Percentiles rank a stretch among this genome's conserved stretches.
phyloP scores from a whole-genome alignment of 495 filamentous ascomycete species.

The Eremomyces bilateralis region DNA sequence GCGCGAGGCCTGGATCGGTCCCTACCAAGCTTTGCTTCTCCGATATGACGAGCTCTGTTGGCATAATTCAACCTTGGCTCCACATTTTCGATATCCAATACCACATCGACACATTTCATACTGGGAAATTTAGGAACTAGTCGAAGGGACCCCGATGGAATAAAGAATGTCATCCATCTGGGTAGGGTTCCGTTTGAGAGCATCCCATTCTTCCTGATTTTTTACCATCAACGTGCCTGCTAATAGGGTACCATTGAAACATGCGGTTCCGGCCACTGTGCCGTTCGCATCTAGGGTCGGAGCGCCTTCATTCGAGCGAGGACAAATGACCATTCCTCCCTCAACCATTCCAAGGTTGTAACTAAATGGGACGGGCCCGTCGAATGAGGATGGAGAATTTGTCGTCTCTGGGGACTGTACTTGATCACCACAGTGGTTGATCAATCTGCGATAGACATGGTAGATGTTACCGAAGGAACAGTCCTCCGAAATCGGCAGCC shows the following conservation, averaged over 20 bases:
- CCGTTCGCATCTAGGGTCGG: constrained; percentile 19
- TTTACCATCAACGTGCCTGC: constrained; percentile 73
- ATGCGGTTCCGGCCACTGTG: constrained; percentile 31
- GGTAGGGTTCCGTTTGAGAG: constrained; percentile 27
- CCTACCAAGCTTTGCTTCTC: too few species aligned
- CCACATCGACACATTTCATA: too few species aligned
- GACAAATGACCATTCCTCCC: constrained; percentile 43
- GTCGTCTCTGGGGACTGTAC: too few species aligned
- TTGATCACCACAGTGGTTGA: too few species aligned
- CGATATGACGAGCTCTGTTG: too few species aligned
- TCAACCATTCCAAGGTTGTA: constrained; percentile 67
- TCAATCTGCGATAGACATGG: too few species aligned
- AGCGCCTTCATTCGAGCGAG: constrained; percentile 28
- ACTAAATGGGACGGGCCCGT: constrained; percentile 35
- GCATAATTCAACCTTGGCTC: too few species aligned
- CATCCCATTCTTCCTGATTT: constrained; percentile 45
- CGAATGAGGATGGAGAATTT: constrained; percentile 10
- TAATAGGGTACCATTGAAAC: constrained; percentile 57
- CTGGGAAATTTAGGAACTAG: too few species aligned
- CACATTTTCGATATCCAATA: too few species aligned
- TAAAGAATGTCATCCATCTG: constrained; percentile 31
- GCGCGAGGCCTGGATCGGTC: too few species aligned
- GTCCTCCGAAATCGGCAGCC: background rate
- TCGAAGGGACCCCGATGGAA: constrained; percentile 34
- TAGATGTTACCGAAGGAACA: too few species aligned